Base-by-base conservation (phyloP, 1,139 yeast species). In the Nematodospora anomalae region DNA sequence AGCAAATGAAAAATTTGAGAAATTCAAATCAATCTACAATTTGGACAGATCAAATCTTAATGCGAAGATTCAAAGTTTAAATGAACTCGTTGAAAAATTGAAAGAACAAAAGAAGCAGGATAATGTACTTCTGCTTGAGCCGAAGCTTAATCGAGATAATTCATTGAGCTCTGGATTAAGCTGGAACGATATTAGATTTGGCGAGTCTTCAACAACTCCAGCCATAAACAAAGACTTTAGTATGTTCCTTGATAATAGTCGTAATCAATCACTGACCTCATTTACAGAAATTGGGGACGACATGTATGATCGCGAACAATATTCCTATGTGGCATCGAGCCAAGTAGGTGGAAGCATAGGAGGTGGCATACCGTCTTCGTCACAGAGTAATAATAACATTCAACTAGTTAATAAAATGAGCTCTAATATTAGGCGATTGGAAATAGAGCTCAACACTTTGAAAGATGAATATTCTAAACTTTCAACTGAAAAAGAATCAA, bases 341-440 rank as follows among this genome's bases (percentile, higher is more conserved):
- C 35, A 33, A n/a, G 11, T 30, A 4, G 37, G 34, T 8, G 37
- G 34, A 13, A 35, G 39, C 8, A 18, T 23, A 4, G 28, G 25
- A 18, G 44, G 43, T 16, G 47, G 50, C 32, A 41, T 47, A 9
- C 39, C 39, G 9, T 21, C 36, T 8, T 6, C 32, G 10, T 12
- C 24, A 8, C 30, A 26, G 6, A 47, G 42, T 24, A 51, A 44
- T 31, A 48, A 44, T 30, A 60, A 60, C 33, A 71, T 82, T 32
- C 95, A 85, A 52, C 55, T 87, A 23, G 73, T 87, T 28, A 81
- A 83, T 45, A 82, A 83, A 48, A 73, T 88, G 75, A 75, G 88
- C 35, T 67, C 86, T 1, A 87, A 81, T 33, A 79, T 90, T 14
- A 74, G 96, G 41, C 72, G 90, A 39, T 64, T 90, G 29, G 96